phyloP scores from a whole-genome alignment of 805 yeast genomes.

The Suhomyces faveliae region DNA sequence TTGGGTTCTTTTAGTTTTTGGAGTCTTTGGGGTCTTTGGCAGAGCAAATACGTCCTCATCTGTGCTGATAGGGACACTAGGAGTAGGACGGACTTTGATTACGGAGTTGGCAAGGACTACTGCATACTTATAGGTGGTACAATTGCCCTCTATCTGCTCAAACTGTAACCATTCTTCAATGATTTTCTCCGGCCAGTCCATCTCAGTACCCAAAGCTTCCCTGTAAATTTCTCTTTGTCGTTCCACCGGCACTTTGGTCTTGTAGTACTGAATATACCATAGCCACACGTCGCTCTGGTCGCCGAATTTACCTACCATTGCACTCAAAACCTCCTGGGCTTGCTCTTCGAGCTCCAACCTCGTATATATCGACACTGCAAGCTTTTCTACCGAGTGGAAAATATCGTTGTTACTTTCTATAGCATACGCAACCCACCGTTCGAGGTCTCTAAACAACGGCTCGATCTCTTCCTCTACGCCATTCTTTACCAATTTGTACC shows the following conservation, averaged over 20 bases:
- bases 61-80: not conserved
- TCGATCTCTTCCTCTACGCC: slow-evolving; percentile 17
- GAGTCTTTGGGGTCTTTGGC: not conserved
- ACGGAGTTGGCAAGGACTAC: slow-evolving; percentile 5
- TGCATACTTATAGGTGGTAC: slow-evolving; percentile 19
- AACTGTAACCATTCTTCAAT: slow-evolving; percentile 43
- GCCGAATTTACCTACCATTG: slow-evolving; percentile 23
- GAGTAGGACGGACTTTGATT: not conserved
- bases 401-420: slow-evolving; percentile 24
- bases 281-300: slow-evolving; percentile 50
- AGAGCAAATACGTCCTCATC: not conserved
- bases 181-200: slow-evolving; percentile 54
- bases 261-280: slow-evolving; percentile 40
- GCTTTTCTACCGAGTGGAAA: slow-evolving; percentile 45
- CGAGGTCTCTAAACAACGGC: slow-evolving; percentile 23
- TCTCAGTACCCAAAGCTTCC: slow-evolving; percentile 24
- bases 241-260: slow-evolving; percentile 18
- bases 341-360: slow-evolving; percentile 22
- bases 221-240: slow-evolving; percentile 27
- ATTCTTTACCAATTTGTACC: slow-evolving; percentile 4
- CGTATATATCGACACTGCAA: slow-evolving; percentile 30
- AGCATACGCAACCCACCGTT: slow-evolving; percentile 5
- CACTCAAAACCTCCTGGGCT: slow-evolving; percentile 24
- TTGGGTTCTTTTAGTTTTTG: not conserved
- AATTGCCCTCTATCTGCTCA: slow-evolving; percentile 34